Percentiles rank a stretch among this genome's conserved stretches.
These are phyloP conservation scores for Leishmania guyanensis DNA, from an alignment of 208 protist species.

Conservation along the genomic window DNA sequence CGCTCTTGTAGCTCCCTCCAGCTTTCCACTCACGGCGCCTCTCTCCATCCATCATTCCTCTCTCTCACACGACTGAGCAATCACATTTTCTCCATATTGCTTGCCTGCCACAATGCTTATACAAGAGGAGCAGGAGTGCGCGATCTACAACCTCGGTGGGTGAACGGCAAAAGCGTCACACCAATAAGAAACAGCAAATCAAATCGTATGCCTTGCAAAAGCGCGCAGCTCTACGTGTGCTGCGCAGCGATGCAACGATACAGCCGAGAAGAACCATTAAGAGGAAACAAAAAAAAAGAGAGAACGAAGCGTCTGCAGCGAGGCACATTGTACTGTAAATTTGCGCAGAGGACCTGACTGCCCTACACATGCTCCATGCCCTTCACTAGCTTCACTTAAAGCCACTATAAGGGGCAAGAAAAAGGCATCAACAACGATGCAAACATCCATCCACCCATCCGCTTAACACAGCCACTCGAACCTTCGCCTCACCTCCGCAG, in stretches of 20 bases:
- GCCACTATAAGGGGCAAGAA: neutral
- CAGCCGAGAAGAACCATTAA: neutral
- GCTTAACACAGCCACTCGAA: neutral
- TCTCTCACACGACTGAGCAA: too few relatives aligned
- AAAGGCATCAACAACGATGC: neutral
- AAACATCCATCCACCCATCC: neutral
- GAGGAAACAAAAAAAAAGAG: neutral
- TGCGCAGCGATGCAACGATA: too few relatives aligned
- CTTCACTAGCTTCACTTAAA: neutral
- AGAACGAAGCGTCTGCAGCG: too few relatives aligned
- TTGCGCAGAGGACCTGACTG: too few relatives aligned
- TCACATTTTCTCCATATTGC: neutral
- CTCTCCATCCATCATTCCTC: neutral
- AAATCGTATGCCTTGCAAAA: too few relatives aligned
- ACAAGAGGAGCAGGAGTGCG: neutral
- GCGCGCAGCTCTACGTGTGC: too few relatives aligned
- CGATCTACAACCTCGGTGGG: too few relatives aligned
- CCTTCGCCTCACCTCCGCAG: neutral
- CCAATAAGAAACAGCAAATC: too few relatives aligned
- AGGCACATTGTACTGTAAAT: too few relatives aligned
- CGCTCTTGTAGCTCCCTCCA: neutral
- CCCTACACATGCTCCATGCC: too few relatives aligned
- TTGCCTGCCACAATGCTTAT: neutral
- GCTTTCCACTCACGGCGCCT: neutral
- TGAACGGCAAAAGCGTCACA: too few relatives aligned